A percentile compares a stretch with the other conserved stretches of the same genome.
Conservation (phyloP, 202 grass and related monocot genomes). For the Saccharum hybrid region DNA sequence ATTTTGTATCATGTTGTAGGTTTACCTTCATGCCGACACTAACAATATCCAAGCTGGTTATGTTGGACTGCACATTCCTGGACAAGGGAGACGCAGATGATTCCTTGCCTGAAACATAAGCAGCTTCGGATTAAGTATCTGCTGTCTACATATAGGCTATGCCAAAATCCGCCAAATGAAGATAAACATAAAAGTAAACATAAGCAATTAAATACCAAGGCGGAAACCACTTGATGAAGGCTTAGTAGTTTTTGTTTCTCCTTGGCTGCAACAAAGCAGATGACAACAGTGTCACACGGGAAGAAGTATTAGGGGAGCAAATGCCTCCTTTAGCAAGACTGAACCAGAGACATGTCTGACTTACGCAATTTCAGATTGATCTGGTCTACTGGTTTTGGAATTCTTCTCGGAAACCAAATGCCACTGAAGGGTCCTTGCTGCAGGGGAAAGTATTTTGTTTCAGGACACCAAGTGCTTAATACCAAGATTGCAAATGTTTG, state of each 20-base stretch:
- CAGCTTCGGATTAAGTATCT: slow-evolving; percentile 30
- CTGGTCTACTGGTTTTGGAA: slow-evolving; percentile 54
- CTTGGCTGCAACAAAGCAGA: slow-evolving; percentile 60
- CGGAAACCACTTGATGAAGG: slow-evolving; percentile 54
- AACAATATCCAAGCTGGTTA: slow-evolving; percentile 45
- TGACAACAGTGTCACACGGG: slow-evolving; percentile 21
- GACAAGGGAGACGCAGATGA: slow-evolving; percentile 47
- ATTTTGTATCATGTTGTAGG: slow-evolving; percentile 21
- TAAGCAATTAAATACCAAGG: slow-evolving; percentile 55
- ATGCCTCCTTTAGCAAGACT: slow-evolving; percentile 1
- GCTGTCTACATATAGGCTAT: not conserved
- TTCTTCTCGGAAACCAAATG: slow-evolving; percentile 83
- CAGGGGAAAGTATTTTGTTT: slow-evolving; percentile 28
- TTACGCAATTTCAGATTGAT: slow-evolving; percentile 56
- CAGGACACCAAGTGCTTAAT: slow-evolving; percentile 20
- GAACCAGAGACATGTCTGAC: slow-evolving; percentile 29
- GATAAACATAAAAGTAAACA: not conserved
- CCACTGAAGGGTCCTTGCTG: slow-evolving; percentile 95
- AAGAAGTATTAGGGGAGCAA: slow-evolving; percentile 14
- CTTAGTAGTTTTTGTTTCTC: slow-evolving; percentile 63
- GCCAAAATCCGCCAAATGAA: slow-evolving; percentile 10
- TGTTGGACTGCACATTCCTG: slow-evolving; percentile 61
- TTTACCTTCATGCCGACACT: slow-evolving; percentile 72
- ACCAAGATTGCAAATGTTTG: slow-evolving; percentile 27
- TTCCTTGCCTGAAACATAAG: slow-evolving; percentile 67